Percentiles rank a stretch among this genome's conserved stretches.
Conservation (phyloP, 2,329 filamentous ascomycete genomes). For the Pseudopyricularia cyperi region DNA sequence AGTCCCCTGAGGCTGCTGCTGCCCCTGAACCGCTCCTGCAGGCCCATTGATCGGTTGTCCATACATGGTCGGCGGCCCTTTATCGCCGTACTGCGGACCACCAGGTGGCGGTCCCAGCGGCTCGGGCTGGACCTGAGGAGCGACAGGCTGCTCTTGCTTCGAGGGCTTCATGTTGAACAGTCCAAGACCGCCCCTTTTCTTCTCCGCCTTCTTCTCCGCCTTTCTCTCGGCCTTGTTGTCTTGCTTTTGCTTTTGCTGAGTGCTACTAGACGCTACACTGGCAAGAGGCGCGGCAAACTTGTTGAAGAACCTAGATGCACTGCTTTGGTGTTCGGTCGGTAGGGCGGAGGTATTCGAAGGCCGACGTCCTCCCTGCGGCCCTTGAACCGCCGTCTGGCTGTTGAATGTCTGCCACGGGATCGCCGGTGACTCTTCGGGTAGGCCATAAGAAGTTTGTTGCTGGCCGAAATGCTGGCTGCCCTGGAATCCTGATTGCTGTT, state of each 20-base stretch:
- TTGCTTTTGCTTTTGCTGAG: conserved; percentile 10
- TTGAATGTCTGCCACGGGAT: conserved; percentile 1
- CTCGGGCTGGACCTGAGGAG: not conserved
- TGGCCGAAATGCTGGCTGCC: not conserved
- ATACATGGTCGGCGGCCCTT: conserved; percentile 1
- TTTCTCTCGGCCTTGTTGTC: conserved; percentile 3
- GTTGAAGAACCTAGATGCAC: conserved; percentile 8
- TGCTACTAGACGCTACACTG: not conserved
- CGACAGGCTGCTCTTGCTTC: conserved; percentile 10
- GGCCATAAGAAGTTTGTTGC: not conserved
- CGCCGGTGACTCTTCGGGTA: not conserved
- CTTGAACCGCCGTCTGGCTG: not conserved
- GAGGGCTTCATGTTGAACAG: conserved; percentile 12
- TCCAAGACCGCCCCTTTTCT: conserved; percentile 11
- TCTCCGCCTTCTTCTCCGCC: not conserved
- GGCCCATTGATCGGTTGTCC: conserved; percentile 1
- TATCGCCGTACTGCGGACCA: conserved; percentile 10
- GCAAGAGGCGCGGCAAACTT: not conserved
- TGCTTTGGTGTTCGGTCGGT: conserved; percentile 6
- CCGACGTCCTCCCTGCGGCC: not conserved
- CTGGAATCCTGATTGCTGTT: not conserved
- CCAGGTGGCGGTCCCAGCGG: conserved; percentile 10
- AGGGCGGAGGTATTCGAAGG: not conserved
- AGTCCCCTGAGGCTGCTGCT: conserved; percentile 2
- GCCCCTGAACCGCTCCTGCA: conserved; percentile 4